Evolutionary conservation across 78 protist genomes (phyloP).

Genomic region (Andalucia godoyi): DNA sequence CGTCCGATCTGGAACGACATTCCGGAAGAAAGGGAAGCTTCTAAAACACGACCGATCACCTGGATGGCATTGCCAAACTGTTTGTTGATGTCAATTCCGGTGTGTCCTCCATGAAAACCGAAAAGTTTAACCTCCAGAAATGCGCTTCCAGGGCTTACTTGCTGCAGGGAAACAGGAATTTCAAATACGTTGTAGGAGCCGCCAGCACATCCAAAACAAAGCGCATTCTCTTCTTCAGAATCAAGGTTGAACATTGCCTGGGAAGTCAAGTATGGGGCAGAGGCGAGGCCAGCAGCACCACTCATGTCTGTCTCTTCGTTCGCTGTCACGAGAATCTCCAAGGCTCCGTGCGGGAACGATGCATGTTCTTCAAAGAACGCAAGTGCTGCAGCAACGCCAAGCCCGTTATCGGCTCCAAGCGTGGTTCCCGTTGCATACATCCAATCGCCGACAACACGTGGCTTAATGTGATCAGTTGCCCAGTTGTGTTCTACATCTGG

Average conservation of each 20-base stretch:
- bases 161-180: background rate
- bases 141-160: background rate
- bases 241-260: slow-evolving; percentile 33
- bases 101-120: slow-evolving; percentile 36
- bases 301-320: slow-evolving; percentile 43
- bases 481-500: background rate
- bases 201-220: slow-evolving; percentile 35
- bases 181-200: background rate
- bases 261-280: background rate
- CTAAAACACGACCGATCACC: slow-evolving; percentile 6
- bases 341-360: background rate
- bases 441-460: slow-evolving; percentile 16
- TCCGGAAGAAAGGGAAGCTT: background rate
- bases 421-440: slow-evolving; percentile 37
- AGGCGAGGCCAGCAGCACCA: slow-evolving; percentile 14
- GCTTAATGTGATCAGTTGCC: slow-evolving; percentile 1
- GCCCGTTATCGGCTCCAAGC: slow-evolving; percentile 59
- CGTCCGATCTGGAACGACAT: background rate
- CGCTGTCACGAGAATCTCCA: slow-evolving; percentile 40
- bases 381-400: slow-evolving; percentile 37
- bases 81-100: slow-evolving; percentile 24
- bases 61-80: slow-evolving; percentile 21
- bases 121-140: background rate
- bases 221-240: slow-evolving; percentile 11
- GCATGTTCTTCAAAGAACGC: slow-evolving; percentile 26